Base-by-base conservation (phyloP, 83 land plant species). In the Diphasiastrum complanatum region DNA sequence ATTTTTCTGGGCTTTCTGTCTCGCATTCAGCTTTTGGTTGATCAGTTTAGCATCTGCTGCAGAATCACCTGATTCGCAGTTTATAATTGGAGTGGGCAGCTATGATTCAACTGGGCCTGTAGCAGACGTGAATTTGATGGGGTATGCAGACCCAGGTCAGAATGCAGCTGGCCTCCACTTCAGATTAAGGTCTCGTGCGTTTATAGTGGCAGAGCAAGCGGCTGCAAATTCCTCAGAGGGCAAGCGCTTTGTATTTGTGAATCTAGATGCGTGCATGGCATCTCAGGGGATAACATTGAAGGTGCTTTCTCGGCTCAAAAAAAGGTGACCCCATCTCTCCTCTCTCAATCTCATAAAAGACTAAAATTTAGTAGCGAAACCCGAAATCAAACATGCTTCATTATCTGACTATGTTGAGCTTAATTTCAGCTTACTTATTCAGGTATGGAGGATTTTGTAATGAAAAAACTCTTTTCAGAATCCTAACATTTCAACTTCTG, bases 221-320 rank as follows among this genome's bases (percentile, higher is more conserved):
- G n/a, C 54, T 32, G 53, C 60, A 12, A 60, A 59, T 38, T 23
- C 54, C 26, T 28, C 51, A 4, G 67, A 68, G 25, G 77, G 74
- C 18, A 69, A 66, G 20, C 61, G 83, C 27, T 55, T 85, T 23
- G 74, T 71, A 22, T 85, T 85, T 56, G 89, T 85, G 3, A 85
- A 85, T 43, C 61, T 78, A 28, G 89, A 85, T 51, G 89, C 89
- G 5, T 74, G 89, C 49, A 85, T 81, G 85, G 89, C 74, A 11
- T 75, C 89, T 12, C 77, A 77, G 51, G 59, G 73, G 23, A 78
- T 85, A 5, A 78, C 85, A 2, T 60, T 85, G 18, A 76, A 79
- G 54, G 82, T 79, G 11, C 80, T 85, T 2, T 75, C 76, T 45
- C 71, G 76, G 26, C 74, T 85, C 1, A 70, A 76, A 57, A 36